Conservation (phyloP, 495 filamentous ascomycete genomes). For the Lasiosphaeria miniovina region DNA sequence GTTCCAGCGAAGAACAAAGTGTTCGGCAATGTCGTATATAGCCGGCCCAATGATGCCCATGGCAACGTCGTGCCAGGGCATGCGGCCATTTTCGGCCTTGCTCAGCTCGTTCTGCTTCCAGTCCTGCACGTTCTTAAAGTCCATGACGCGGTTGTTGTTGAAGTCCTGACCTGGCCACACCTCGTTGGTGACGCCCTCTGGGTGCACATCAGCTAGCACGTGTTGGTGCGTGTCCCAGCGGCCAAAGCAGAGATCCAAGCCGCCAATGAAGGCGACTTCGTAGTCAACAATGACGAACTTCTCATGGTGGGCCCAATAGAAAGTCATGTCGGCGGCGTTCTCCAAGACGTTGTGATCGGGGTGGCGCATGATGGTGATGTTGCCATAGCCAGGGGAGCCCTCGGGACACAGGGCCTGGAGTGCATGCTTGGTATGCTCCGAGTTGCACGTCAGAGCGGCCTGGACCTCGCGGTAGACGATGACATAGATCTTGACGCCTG, state of each 20-base stretch:
- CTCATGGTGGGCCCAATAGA: slow-evolving; percentile 98
- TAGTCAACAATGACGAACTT: slow-evolving; percentile 96
- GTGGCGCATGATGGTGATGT: slow-evolving; percentile 87
- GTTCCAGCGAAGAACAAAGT: slow-evolving; percentile 95
- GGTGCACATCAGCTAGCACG: slow-evolving; percentile 81
- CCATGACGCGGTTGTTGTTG: slow-evolving; percentile 93
- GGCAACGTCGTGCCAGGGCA: slow-evolving; percentile 97
- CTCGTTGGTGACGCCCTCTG: slow-evolving; percentile 74
- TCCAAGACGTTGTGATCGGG: slow-evolving; percentile 94
- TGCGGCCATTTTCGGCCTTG: slow-evolving; percentile 87
- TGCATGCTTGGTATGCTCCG: slow-evolving; percentile 86
- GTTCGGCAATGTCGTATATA: slow-evolving; percentile 92
- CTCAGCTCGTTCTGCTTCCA: slow-evolving; percentile 93
- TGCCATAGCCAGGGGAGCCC: slow-evolving; percentile 74
- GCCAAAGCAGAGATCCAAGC: slow-evolving; percentile 93
- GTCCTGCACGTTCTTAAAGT: slow-evolving; percentile 85
- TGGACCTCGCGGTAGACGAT: slow-evolving; percentile 89
- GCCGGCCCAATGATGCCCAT: slow-evolving; percentile 87
- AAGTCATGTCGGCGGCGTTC: slow-evolving; percentile 93
- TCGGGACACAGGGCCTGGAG: slow-evolving; percentile 76
- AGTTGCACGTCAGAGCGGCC: slow-evolving; percentile 88
- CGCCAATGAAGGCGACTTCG: slow-evolving; percentile 83
- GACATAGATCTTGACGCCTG: slow-evolving; percentile 90
- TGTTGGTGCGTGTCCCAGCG: slow-evolving; percentile 89
- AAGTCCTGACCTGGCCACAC: slow-evolving; percentile 96